Percentiles rank a stretch among this genome's conserved stretches.
Conservation (phyloP, 306 rosid genomes). For the Vicia sativa region DNA sequence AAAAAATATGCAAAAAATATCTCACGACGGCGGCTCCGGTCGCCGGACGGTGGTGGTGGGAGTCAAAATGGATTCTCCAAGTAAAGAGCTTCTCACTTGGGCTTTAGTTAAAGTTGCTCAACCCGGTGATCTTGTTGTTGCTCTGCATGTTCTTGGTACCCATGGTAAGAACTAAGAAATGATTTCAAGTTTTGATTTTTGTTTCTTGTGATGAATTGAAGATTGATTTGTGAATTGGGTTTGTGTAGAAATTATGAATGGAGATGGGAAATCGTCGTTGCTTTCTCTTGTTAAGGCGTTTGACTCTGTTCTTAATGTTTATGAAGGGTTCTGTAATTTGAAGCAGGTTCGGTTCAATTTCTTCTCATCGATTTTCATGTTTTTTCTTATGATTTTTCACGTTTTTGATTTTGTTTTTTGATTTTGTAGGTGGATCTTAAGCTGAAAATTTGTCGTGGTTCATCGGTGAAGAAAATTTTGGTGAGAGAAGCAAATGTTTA, state of each 20-base stretch:
- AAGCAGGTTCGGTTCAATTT: slow-evolving; percentile 85
- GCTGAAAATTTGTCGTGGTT: slow-evolving; percentile 86
- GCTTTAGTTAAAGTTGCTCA: slow-evolving; percentile 92
- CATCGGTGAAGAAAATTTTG: slow-evolving; percentile 65
- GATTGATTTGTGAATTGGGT: slow-evolving; percentile 39
- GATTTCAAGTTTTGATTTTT: slow-evolving; percentile 15
- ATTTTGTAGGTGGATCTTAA: slow-evolving; percentile 86
- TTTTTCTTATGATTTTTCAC: background rate
- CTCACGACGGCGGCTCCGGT: slow-evolving; percentile 40
- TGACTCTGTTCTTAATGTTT: slow-evolving; percentile 91
- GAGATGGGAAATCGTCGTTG: slow-evolving; percentile 79
- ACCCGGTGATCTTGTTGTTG: slow-evolving; percentile 81
- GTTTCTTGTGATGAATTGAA: background rate
- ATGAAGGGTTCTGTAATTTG: slow-evolving; percentile 95
- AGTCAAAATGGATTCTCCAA: slow-evolving; percentile 72
- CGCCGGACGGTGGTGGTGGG: slow-evolving; percentile 80
- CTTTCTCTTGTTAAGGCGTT: slow-evolving; percentile 89
- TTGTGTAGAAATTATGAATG: slow-evolving; percentile 67
- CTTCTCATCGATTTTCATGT: background rate
- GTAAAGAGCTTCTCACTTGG: slow-evolving; percentile 92
- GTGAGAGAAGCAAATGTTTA: slow-evolving; percentile 79
- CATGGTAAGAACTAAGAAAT: slow-evolving; percentile 70
- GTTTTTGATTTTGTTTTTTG: background rate
- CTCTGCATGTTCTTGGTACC: slow-evolving; percentile 82
- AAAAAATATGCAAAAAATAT: slow-evolving; percentile 47